Evolutionary conservation across 2,329 filamentous ascomycete genomes (phyloP), one percentile per base, ranked within the genome.

Genomic region (Bisporella sp.): DNA sequence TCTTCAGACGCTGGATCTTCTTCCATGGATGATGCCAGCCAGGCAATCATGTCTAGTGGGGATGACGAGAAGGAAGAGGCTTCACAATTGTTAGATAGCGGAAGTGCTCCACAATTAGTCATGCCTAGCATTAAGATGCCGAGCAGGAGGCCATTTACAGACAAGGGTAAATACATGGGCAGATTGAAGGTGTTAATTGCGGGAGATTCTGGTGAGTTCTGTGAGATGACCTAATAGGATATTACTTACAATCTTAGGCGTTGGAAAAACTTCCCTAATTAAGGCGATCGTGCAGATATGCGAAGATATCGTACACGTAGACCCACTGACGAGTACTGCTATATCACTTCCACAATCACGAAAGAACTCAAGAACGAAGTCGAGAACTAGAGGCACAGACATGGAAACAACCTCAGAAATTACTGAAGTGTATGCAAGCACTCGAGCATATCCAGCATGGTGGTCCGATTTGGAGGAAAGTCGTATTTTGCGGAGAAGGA

Each of bases 101-200:
- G 71, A 45, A 73, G 67, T 54, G 75, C 73, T 40, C 85, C 86
- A 29, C 91, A 97, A 67, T 77, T 99, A n/a, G 88, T 99, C 53
- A 99, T 99, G 93, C 93, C 93, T 5, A 96, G 90, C 63, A 85
- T 99, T 61, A 84, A 81, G 54, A 93, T 99, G 80, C 92, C 93
- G 4, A 87, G 82, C 54, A 82, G 93, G 46, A 79, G 90, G 47
- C 91, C 91, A 0, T 97, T 97, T 66, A 96, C 93, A 0, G 82
- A 87, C n/a, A 79, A 79, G 44, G 93, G 93, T 12, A 92, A 86
- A 70, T 78, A 77, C 33, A 79, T 97, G 66, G 92, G 92, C 1
- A 84, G 89, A 60, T 74, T 97, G 49, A 97, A 95, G 71, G 73
- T 97, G n/a, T 74, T 97, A 56, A 75, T 97, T 49, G 86, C 89